Conservation (phyloP, 768 basidiomycete genomes). For the Dacryopinax spathularia region DNA sequence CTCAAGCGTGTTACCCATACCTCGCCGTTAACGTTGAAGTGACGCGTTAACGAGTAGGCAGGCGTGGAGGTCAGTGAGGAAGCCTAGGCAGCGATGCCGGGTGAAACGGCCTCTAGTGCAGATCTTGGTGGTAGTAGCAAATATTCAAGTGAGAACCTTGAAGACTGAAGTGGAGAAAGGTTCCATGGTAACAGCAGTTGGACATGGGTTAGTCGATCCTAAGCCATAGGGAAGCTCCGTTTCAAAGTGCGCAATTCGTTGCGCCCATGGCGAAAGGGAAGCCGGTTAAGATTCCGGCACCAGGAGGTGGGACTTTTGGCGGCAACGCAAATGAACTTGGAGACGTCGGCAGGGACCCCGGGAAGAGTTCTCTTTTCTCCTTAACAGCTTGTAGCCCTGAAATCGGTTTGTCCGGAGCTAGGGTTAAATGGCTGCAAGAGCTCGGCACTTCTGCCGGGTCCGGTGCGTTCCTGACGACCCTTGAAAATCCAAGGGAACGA, state of each 20-base stretch:
- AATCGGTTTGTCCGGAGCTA: constrained; percentile 63
- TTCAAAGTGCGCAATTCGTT: constrained; percentile 52
- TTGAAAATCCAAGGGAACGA: constrained; percentile 69
- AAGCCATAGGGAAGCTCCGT: constrained; percentile 64
- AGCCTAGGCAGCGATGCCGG: constrained; percentile 61
- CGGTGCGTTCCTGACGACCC: constrained; percentile 60
- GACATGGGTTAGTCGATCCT: constrained; percentile 77
- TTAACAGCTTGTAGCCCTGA: constrained; percentile 59
- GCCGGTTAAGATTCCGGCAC: constrained; percentile 67
- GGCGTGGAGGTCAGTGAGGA: constrained; percentile 66
- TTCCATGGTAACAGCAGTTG: constrained; percentile 78
- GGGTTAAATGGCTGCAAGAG: constrained; percentile 60
- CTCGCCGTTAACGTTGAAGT: constrained; percentile 59
- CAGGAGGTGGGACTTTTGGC: constrained; percentile 55
- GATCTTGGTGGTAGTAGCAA: constrained; percentile 83
- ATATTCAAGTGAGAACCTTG: constrained; percentile 77
- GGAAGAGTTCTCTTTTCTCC: constrained; percentile 71
- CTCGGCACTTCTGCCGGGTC: constrained; percentile 55
- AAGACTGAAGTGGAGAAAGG: constrained; percentile 82
- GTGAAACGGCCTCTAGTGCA: constrained; percentile 69
- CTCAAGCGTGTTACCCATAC: constrained; percentile 77
- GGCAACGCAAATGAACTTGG: constrained; percentile 54
- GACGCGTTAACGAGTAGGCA: constrained; percentile 62
- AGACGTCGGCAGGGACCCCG: constrained; percentile 50
- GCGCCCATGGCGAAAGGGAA: constrained; percentile 61